These are phyloP conservation scores for Aspergillus pseudotamarii DNA, from an alignment of 2,329 filamentous ascomycete species.

Conservation along the genomic window DNA sequence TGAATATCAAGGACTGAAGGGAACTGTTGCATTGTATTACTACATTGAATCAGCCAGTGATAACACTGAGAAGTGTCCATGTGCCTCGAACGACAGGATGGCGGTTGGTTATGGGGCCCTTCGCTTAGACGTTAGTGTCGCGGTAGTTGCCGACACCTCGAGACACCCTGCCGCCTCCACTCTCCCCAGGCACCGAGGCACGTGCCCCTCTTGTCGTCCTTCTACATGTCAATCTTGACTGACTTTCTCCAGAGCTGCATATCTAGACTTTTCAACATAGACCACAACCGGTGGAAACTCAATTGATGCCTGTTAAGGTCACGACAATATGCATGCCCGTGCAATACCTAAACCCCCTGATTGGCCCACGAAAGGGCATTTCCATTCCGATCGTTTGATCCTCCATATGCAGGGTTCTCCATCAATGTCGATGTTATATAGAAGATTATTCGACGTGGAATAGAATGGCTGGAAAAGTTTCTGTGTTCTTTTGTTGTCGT, in stretches of 20 bases:
- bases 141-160: constrained; percentile 1
- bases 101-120: background rate
- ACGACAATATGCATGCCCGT: background rate
- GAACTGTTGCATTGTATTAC: background rate
- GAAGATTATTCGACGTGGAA: background rate
- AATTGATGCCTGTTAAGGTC: background rate
- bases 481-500: background rate
- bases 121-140: constrained; percentile 3
- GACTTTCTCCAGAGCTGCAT: background rate
- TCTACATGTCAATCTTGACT: background rate
- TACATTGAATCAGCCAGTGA: background rate
- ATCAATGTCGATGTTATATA: background rate
- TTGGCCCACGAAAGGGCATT: background rate
- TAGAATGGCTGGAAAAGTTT: background rate
- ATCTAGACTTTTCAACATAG: background rate
- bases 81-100: constrained; percentile 7
- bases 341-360: background rate
- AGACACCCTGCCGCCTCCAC: background rate
- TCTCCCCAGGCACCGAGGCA: background rate
- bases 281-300: background rate
- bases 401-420: background rate
- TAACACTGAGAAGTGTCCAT: background rate
- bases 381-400: background rate
- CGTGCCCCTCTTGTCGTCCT: background rate
- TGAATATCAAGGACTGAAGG: no score